Conservation (phyloP, 2,329 filamentous ascomycete species). For the Metarhizium anisopliae region DNA sequence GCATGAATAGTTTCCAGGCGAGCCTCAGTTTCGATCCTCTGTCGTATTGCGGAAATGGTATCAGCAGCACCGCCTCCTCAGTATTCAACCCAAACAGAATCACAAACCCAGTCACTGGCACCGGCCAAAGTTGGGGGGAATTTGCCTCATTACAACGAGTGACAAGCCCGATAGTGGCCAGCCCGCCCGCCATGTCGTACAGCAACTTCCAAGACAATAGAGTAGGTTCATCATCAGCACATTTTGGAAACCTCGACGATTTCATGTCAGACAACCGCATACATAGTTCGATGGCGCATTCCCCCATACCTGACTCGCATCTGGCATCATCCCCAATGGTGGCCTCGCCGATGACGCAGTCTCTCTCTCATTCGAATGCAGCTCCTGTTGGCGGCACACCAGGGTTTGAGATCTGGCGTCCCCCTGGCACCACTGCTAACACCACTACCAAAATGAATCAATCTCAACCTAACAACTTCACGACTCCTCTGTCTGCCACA, state of each 20-base stretch:
- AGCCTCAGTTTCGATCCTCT: slow-evolving; percentile 7
- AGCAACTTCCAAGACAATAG: slow-evolving; percentile 22
- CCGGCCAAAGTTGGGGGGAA: slow-evolving; percentile 23
- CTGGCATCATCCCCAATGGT: slow-evolving; percentile 14
- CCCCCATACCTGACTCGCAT: slow-evolving; percentile 12
- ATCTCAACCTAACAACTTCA: slow-evolving; percentile 12
- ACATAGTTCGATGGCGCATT: slow-evolving; percentile 15
- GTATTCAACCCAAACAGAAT: slow-evolving; percentile 17
- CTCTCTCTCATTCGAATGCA: slow-evolving; percentile 9
- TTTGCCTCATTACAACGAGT: slow-evolving; percentile 19
- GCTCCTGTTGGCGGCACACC: slow-evolving; percentile 22
- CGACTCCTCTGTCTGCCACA: slow-evolving; percentile 2
- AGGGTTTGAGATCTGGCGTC: slow-evolving; percentile 29
- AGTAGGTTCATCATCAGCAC: slow-evolving; percentile 17
- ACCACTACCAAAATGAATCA: slow-evolving; percentile 14
- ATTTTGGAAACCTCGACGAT: slow-evolving; percentile 23
- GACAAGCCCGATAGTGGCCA: slow-evolving; percentile 23
- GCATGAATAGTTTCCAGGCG: slow-evolving; percentile 11
- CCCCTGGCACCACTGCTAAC: slow-evolving; percentile 18
- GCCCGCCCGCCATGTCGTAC: slow-evolving; percentile 20
- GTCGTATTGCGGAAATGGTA: slow-evolving; percentile 5
- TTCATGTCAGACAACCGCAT: slow-evolving; percentile 22
- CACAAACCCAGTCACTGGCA: slow-evolving; percentile 22
- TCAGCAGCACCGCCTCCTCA: background rate
- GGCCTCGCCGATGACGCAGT: slow-evolving; percentile 12